phyloP scores from a whole-genome alignment of 345 rosid genomes.

The Angophora floribunda region DNA sequence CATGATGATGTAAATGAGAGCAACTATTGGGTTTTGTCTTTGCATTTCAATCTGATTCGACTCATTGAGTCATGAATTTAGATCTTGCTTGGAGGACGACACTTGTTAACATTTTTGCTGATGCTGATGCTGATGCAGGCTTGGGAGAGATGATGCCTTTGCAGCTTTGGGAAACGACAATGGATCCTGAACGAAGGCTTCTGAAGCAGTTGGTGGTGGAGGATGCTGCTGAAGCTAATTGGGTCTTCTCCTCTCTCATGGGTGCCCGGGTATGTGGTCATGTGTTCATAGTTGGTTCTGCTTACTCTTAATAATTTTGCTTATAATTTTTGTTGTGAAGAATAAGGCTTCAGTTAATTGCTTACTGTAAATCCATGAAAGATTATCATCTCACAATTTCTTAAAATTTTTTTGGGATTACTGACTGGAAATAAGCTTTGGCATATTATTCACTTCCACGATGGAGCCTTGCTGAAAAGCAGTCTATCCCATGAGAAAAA shows the following conservation, averaged over 20 bases:
- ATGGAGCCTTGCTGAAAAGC: neutral
- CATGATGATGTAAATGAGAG: neutral
- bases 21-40: neutral
- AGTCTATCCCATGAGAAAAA: neutral
- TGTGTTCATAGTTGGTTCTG: neutral
- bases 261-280: constrained; percentile 62
- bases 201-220: constrained; percentile 76
- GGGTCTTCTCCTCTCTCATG: constrained; percentile 86
- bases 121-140: constrained; percentile 29
- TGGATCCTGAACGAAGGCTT: constrained; percentile 81
- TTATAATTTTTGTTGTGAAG: neutral
- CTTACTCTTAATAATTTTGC: neutral
- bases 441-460: neutral
- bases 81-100: neutral
- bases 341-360: neutral
- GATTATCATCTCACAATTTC: neutral
- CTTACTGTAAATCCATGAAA: neutral
- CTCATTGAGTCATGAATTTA: neutral
- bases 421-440: neutral
- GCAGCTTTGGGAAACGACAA: constrained; percentile 96
- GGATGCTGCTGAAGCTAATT: constrained; percentile 71
- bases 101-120: neutral
- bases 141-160: constrained; percentile 99
- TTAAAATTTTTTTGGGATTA: neutral
- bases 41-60: neutral